Conservation (phyloP, 2,329 filamentous ascomycete genomes). For the Fusarium heterosporum region DNA sequence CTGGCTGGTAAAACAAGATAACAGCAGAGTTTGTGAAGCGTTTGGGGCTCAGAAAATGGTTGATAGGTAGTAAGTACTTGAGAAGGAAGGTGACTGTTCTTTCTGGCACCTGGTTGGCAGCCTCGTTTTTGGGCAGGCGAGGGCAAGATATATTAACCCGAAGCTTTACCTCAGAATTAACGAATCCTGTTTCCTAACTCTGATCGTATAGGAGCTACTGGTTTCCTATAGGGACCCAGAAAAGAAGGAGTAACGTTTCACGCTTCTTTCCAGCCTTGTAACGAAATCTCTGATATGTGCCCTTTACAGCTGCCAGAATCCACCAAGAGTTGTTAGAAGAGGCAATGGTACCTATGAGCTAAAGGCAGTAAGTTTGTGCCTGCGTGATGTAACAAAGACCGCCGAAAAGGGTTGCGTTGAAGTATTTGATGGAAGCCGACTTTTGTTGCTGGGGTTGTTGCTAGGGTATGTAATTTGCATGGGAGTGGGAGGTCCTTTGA, state of each 20-base stretch:
- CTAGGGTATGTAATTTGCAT: constrained; percentile 20
- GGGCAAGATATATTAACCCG: neutral
- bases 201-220: neutral
- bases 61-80: neutral
- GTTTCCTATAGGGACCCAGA: neutral
- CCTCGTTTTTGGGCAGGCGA: neutral
- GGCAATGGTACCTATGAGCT: neutral
- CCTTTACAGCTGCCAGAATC: neutral
- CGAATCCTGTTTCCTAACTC: neutral
- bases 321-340: neutral
- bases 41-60: neutral
- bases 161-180: neutral
- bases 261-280: neutral
- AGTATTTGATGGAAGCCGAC: constrained; percentile 9
- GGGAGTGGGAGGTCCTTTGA: neutral
- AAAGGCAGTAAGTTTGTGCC: neutral
- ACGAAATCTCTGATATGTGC: neutral
- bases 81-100: neutral
- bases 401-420: neutral
- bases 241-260: neutral
- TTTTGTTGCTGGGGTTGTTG: constrained; percentile 19
- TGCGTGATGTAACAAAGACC: neutral
- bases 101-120: neutral
- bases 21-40: neutral
- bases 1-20: neutral